A percentile compares a stretch with the other conserved stretches of the same genome.
These are phyloP conservation scores for Lachnellula hyalina DNA, from an alignment of 2,329 filamentous ascomycete genomes.

Conservation along the genomic window DNA sequence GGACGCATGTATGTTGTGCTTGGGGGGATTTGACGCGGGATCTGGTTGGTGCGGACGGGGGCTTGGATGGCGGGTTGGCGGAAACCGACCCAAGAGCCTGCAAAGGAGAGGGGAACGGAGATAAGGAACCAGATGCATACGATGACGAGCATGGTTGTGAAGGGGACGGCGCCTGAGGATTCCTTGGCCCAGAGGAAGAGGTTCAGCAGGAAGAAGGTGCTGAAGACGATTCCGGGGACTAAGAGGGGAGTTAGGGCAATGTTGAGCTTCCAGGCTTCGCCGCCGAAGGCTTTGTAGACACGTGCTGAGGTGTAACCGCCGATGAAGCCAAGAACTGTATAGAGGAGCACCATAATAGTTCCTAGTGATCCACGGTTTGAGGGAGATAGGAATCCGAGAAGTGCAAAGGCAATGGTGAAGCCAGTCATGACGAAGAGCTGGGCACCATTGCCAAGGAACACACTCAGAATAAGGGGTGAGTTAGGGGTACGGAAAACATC, in stretches of 20 bases:
- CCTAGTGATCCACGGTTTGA: constrained; percentile 92
- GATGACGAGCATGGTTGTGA: constrained; percentile 93
- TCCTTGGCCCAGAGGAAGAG: constrained; percentile 93
- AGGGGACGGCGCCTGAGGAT: constrained; percentile 90
- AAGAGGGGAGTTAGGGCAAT: constrained; percentile 82
- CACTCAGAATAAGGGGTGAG: constrained; percentile 75
- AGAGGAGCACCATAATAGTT: constrained; percentile 88
- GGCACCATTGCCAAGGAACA: constrained; percentile 87
- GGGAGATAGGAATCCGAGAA: constrained; percentile 90
- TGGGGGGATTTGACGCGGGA: constrained; percentile 91
- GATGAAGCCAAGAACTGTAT: constrained; percentile 87
- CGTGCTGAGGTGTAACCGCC: constrained; percentile 86
- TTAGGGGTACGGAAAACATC: constrained; percentile 91
- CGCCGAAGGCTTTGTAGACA: constrained; percentile 90
- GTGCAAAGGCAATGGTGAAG: constrained; percentile 86
- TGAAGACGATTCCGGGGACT: constrained; percentile 81
- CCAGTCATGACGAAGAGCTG: constrained; percentile 98
- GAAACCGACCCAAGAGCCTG: constrained; percentile 91
- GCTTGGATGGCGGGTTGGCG: constrained; percentile 65
- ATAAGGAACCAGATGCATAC: constrained; percentile 96
- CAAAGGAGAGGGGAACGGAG: constrained; percentile 83
- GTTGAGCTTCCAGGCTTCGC: constrained; percentile 91
- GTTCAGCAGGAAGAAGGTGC: constrained; percentile 86
- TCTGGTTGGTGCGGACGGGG: constrained; percentile 94
- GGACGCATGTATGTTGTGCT: constrained; percentile 77